Conservation (phyloP, 2,329 filamentous ascomycete genomes). For the Gnomoniopsis sp. region DNA sequence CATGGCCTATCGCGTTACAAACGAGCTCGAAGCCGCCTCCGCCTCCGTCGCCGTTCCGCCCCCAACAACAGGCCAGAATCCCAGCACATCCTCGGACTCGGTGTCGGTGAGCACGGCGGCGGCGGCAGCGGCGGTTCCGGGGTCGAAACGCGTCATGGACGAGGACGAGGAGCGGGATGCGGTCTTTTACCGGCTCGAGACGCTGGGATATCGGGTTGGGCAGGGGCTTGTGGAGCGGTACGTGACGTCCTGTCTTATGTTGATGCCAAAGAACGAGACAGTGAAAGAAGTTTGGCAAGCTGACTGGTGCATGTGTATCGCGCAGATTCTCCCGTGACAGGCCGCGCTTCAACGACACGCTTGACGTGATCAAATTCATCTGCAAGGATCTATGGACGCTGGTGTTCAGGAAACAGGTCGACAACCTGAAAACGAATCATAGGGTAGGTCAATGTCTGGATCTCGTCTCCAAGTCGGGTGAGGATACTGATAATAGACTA, state of each 20-base stretch:
- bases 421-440: conserved; percentile 98
- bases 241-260: conserved; percentile 21
- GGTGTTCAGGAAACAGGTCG: conserved; percentile 93
- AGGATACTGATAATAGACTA: conserved; percentile 12
- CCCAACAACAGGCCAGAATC: neutral
- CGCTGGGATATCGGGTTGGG: conserved; percentile 85
- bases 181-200: conserved; percentile 80
- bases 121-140: conserved; percentile 20
- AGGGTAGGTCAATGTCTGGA: conserved; percentile 50
- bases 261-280: neutral
- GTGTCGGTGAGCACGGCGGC: conserved; percentile 12
- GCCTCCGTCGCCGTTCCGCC: neutral
- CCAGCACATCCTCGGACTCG: conserved; percentile 16
- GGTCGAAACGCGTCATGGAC: conserved; percentile 44
- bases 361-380: conserved; percentile 96
- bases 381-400: conserved; percentile 98
- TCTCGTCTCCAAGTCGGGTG: neutral
- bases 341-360: conserved; percentile 83
- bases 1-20: conserved; percentile 81
- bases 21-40: conserved; percentile 59
- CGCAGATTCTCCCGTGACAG: conserved; percentile 74
- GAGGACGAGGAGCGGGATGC: conserved; percentile 83
- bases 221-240: conserved; percentile 89
- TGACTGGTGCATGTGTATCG: neutral
- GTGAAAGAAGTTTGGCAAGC: neutral